Conservation (phyloP, 2,329 filamentous ascomycete genomes). For the Talaromyces sp. region DNA sequence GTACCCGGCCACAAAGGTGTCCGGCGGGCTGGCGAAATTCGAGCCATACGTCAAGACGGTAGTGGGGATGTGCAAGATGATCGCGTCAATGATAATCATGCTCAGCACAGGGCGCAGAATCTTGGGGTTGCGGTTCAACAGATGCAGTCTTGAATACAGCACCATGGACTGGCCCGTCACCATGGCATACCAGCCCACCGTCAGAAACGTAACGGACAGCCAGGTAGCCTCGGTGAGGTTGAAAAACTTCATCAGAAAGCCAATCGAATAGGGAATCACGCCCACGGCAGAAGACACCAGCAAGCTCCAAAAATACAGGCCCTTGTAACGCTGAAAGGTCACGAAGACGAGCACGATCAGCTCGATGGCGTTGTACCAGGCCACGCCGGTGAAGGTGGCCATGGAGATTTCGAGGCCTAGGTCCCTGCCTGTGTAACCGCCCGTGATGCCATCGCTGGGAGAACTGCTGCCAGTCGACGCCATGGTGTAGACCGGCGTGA, state of each 20-base stretch:
- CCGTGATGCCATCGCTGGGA: slow-evolving; percentile 22
- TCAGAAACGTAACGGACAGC: slow-evolving; percentile 39
- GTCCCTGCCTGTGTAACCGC: slow-evolving; percentile 28
- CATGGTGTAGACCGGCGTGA: slow-evolving; percentile 1
- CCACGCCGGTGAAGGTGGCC: slow-evolving; percentile 42
- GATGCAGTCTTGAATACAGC: slow-evolving; percentile 46
- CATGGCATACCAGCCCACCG: slow-evolving; percentile 44
- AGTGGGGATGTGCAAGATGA: slow-evolving; percentile 42
- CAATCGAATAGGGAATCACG: slow-evolving; percentile 41
- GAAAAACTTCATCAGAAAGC: slow-evolving; percentile 46
- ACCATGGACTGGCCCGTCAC: slow-evolving; percentile 46
- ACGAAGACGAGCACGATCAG: slow-evolving; percentile 45
- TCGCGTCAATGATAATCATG: slow-evolving; percentile 44
- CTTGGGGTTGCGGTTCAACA: slow-evolving; percentile 37
- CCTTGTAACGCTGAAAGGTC: slow-evolving; percentile 42
- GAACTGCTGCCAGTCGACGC: slow-evolving; percentile 1
- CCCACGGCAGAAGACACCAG: slow-evolving; percentile 40
- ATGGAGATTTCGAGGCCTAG: slow-evolving; percentile 39
- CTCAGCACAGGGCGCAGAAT: slow-evolving; percentile 36
- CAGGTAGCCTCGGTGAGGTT: slow-evolving; percentile 28
- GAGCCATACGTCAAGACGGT: slow-evolving; percentile 42
- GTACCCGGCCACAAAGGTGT: slow-evolving; percentile 31
- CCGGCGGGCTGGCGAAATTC: slow-evolving; percentile 24
- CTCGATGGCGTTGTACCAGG: slow-evolving; percentile 48
- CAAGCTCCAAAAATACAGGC: slow-evolving; percentile 48